These are phyloP conservation scores for Taiozyma sp. DNA, from an alignment of 1,139 yeast genomes.

Conservation along the genomic window DNA sequence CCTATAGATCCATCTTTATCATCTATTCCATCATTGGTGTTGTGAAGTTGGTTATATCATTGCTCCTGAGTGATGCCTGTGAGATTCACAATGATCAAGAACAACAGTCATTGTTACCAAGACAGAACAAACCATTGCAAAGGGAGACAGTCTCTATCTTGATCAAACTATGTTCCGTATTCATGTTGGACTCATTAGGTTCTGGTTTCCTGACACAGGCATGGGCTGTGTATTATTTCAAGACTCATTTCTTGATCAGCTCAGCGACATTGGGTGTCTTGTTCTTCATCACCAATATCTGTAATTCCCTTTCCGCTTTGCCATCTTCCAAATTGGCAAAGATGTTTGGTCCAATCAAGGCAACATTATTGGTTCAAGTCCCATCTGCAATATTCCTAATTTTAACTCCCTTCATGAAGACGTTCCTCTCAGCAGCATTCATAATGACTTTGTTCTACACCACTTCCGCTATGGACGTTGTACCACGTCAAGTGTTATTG, in stretches of 20 bases:
- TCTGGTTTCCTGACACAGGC: conserved; percentile 85
- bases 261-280: conserved; percentile 40
- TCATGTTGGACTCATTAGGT: conserved; percentile 75
- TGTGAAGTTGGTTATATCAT: conserved; percentile 49
- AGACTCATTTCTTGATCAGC: conserved; percentile 26
- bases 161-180: conserved; percentile 45
- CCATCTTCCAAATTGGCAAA: conserved; percentile 65
- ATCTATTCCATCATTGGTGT: conserved; percentile 55
- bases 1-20: conserved; percentile 57
- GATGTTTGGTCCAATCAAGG: conserved; percentile 69
- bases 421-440: conserved; percentile 22
- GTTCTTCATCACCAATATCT: conserved; percentile 56
- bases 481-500: conserved; percentile 78
- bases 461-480: conserved; percentile 81
- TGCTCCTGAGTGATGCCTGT: conserved; percentile 39
- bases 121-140: conserved; percentile 16
- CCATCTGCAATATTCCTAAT: conserved; percentile 73
- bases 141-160: conserved; percentile 27
- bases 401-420: conserved; percentile 40
- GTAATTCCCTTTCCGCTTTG: conserved; percentile 58
- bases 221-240: conserved; percentile 81
- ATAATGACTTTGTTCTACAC: conserved; percentile 28
- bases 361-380: conserved; percentile 71
- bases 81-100: conserved; percentile 14
- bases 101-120: conserved; percentile 19